Conservation (phyloP, 148 eudicot species). For the Tetragonia tetragonoides region DNA sequence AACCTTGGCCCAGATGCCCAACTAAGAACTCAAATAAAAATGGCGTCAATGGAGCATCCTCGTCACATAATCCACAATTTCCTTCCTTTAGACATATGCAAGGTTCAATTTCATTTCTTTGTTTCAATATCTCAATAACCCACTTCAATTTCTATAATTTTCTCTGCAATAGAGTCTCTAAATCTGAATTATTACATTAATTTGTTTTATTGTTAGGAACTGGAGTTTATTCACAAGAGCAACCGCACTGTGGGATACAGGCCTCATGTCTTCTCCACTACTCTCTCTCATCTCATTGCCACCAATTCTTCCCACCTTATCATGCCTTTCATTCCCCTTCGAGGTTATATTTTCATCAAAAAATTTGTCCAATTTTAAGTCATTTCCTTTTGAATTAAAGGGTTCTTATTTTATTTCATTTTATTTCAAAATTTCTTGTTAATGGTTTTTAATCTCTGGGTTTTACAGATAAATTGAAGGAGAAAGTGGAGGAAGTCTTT, state of each 20-base stretch:
- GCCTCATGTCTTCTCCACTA: constrained; percentile 88
- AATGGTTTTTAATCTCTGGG: background rate
- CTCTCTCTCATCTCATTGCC: constrained; percentile 93
- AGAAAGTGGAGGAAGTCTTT: constrained; percentile 76
- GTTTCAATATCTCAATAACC: background rate
- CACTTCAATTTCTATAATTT: background rate
- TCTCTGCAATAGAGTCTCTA: background rate
- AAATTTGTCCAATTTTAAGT: background rate
- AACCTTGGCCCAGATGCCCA: background rate
- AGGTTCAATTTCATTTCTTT: constrained; percentile 10
- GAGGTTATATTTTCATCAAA: constrained; percentile 33
- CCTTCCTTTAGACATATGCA: constrained; percentile 15
- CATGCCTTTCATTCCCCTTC: constrained; percentile 75
- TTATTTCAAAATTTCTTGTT: background rate
- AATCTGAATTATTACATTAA: background rate
- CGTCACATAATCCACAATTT: constrained; percentile 23
- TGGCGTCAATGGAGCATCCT: constrained; percentile 17
- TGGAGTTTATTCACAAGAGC: constrained; percentile 91
- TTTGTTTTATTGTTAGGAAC: constrained; percentile 45
- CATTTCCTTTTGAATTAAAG: background rate
- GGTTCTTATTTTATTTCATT: no score
- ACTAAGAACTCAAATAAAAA: background rate
- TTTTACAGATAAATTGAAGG: constrained; percentile 51
- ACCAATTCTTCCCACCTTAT: constrained; percentile 74
- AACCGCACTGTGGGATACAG: constrained; percentile 86